Evolutionary conservation across 1,284 basidiomycete genomes (phyloP), one percentile per base, ranked within the genome.

Genomic region (Sparassis latifolia): DNA sequence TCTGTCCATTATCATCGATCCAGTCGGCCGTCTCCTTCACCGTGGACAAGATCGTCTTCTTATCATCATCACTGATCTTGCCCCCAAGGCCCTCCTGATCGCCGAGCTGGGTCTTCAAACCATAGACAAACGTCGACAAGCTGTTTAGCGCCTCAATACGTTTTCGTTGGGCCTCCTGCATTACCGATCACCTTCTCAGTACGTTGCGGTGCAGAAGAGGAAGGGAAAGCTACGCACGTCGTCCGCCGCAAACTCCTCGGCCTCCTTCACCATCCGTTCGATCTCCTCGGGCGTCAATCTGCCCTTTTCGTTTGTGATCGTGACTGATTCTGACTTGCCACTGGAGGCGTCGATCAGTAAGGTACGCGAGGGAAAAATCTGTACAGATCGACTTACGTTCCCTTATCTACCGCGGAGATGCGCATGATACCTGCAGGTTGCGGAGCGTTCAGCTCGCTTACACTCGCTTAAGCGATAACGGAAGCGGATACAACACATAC

Each of bases 11-110:
- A 62, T 86, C 82, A 47, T 95, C 92, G 55, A 96, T 80, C 93
- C 93, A 97, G 54, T 93, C 89, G 35, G 87, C 85, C 56, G 86
- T 84, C 64, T 96, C 92, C 79, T 95, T 96, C 71, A 97, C 75
- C 41, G 84, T 76, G 29, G 78, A 80, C 51, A 92, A 75, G 58
- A 97, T 80, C 20, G 81, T 83, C 82, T 92, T 88, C 80, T 94
- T 94, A 77, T 97, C 94, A 1, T 87, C 87, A 35, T 84, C 83
- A 55, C 78, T 79, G 54, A 97, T 72, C 74, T 97, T 97, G 61
- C 89, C 90, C 59, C 93, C 93, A 50, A 97, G 82, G 57, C 92
- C 93, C 49, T 95, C 86, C 61, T 86, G 76, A 73, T 97, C 94
- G 50, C 73, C 81, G 52, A 96, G 75, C 68, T 97, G 93, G 40